Base-by-base conservation (phyloP, 192 early-diverging fungal genomes). In the Funneliformis geosporum region DNA sequence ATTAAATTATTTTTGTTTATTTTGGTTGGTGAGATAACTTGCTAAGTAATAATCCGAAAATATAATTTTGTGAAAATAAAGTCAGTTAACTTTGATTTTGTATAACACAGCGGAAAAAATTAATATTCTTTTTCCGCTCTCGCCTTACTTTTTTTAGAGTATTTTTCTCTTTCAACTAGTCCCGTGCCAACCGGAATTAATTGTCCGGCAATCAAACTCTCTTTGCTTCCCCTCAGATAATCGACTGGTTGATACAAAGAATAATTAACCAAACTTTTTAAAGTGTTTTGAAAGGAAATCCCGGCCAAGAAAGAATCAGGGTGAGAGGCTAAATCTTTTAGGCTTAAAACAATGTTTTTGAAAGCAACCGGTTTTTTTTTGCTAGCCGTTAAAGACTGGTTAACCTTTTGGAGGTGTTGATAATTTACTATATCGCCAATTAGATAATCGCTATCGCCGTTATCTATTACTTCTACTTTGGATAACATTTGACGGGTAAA, bases 401-500 rank as follows among this genome's bases (percentile, higher is more conserved):
- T 73, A 73, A 46, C 1, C 25, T 73, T 73, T 73, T 73, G 5
- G 4, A 73, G 1, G 7, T 42, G 1, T 16, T 73, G 70, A 50
- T 73, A 73, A 73, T 73, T 46, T 11, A 73, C 47, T 25, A 73
- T 50, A 73, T 73, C 70, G 25, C 70, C 70, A 0, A 25, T 14
- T 12, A 73, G 14, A 50, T 73, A 73, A 43, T 73, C 70, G n/a
- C 43, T 46, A 50, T 73, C 43, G 4, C 43, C 70, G 0, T 0
- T 1, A 1, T 50, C 33, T 2, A 18, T 50, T 46, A 73, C n/a
- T 73, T 73, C 70, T 50, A 50, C 70, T 73, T 18, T 4, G 70
- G 70, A 73, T 4, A 73, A 21, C 70, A 73, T 73, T 73, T 73
- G 70, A 0, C 70, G 70, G n/a, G 70, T 44, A 73, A 73, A 73